Percentiles rank a stretch among this genome's conserved stretches.
These are phyloP conservation scores for Selenicereus undatus DNA, from an alignment of 148 eudicot genomes.

Conservation along the genomic window DNA sequence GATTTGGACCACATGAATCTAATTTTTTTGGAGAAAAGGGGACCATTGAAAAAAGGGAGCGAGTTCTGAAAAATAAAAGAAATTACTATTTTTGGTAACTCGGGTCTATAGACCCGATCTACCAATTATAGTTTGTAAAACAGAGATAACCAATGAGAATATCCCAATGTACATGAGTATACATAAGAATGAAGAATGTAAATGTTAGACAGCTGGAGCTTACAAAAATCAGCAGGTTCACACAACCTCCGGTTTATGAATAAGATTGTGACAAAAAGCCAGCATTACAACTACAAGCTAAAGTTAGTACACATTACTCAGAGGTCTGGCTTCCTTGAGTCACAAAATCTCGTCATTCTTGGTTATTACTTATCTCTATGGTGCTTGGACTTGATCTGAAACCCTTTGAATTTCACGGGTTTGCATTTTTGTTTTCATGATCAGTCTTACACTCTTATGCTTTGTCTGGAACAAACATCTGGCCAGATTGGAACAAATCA, in stretches of 20 bases:
- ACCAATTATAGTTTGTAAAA: not conserved
- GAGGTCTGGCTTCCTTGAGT: not conserved
- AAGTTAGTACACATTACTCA: not conserved
- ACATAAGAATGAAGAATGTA: not conserved
- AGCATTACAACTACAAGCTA: not conserved
- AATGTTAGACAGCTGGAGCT: not conserved
- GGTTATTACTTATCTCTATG: no score
- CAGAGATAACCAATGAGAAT: not conserved
- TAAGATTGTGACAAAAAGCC: not conserved
- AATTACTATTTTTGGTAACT: no score
- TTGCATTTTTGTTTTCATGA: not conserved
- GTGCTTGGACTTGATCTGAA: not conserved
- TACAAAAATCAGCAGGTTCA: not conserved
- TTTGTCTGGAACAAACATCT: not conserved
- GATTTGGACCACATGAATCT: no score
- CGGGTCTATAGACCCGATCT: no score
- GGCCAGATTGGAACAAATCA: not conserved
- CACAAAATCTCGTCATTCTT: not conserved
- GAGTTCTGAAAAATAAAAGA: no score
- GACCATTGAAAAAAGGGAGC: no score
- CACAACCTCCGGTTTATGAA: not conserved
- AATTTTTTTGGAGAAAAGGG: no score
- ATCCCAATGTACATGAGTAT: not conserved
- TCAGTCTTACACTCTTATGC: constrained; percentile 3
- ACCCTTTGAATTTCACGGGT: not conserved